Base-by-base conservation (phyloP, 495 filamentous ascomycete species). In the Ramalina peruviana region DNA sequence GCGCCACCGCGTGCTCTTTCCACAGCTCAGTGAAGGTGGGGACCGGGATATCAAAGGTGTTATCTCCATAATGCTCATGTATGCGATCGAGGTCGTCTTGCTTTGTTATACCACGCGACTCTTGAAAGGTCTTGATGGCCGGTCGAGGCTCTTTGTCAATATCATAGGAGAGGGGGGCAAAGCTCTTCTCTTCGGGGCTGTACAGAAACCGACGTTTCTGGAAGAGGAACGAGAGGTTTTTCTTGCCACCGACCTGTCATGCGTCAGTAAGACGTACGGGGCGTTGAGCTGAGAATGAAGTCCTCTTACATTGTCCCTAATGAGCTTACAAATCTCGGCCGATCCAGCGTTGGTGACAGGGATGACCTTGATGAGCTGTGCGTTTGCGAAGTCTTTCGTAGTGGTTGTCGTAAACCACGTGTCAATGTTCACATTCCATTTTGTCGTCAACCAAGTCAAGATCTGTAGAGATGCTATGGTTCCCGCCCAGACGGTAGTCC, bases 131-230 rank as follows among this genome's bases (percentile, higher is more conserved):
- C 50, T 72, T 74, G 54, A 98, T 70, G 40, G 67, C 68, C 20
- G 87, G 88, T 65, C 82, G 87, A 13, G 88, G 90, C 37, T 88
- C 81, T 23, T 71, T 67, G 60, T 99, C 92, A 61, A 97, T 81
- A 17, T 80, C 79, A 67, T 94, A 99, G 16, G 76, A 72, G 42
- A 97, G 67, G 17, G 92, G 85, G 19, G 81, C 75, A 62, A 99
- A 99, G 17, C 71, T 68, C 45, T 78, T 73, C 48, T 66, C 73
- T 39, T 80, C 78, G 43, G 77, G 63, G 49, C 86, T 74, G 70
- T 85, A 96, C 38, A 96, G 79, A 60, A 97, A 97, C 6, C 90
- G 85, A 56, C 92, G 85, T 69, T 97, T 99, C 71, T 99, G 92
- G 72, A 99, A 99, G 50, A 95, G 69, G 66, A 99, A 97, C 11